phyloP scores from a whole-genome alignment of 2,329 filamentous ascomycete species.

The Leptoxyphium fumago region DNA sequence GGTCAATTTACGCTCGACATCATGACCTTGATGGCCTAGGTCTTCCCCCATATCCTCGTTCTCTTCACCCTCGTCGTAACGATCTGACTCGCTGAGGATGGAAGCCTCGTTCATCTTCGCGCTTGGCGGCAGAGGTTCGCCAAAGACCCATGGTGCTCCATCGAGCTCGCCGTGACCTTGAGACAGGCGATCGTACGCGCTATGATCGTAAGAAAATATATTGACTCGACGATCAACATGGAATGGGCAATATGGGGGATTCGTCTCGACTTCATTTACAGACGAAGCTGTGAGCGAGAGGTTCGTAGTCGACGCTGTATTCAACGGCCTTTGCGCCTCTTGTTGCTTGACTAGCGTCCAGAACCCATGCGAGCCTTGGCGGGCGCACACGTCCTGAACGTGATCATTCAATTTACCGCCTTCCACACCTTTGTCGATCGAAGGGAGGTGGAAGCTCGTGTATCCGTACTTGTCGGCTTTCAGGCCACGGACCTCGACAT shows the following conservation, averaged over 20 bases:
- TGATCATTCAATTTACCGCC: background rate
- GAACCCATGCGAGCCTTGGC: slow-evolving; percentile 20
- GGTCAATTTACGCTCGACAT: background rate
- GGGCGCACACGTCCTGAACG: slow-evolving; percentile 8
- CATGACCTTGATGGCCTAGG: background rate
- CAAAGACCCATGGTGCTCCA: slow-evolving; percentile 17
- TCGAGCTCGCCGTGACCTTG: slow-evolving; percentile 10
- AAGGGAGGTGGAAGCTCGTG: slow-evolving; percentile 12
- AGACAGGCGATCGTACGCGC: slow-evolving; percentile 5
- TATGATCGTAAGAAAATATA: slow-evolving; percentile 49
- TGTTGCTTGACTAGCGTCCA: slow-evolving; percentile 22
- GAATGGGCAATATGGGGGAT: slow-evolving; percentile 88
- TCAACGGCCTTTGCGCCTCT: background rate
- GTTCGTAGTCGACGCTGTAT: background rate
- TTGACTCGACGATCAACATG: slow-evolving; percentile 77
- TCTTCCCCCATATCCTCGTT: background rate
- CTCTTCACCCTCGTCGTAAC: slow-evolving; percentile 1
- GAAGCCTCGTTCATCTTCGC: slow-evolving; percentile 15
- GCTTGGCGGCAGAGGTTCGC: slow-evolving; percentile 13
- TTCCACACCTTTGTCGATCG: slow-evolving; percentile 7
- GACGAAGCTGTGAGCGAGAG: background rate
- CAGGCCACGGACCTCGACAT: slow-evolving; percentile 37
- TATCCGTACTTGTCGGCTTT: slow-evolving; percentile 15
- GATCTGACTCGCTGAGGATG: slow-evolving; percentile 1
- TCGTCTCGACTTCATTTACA: slow-evolving; percentile 58